These are phyloP conservation scores for Piloderma croceum DNA, from an alignment of 768 basidiomycete species.

Conservation along the genomic window DNA sequence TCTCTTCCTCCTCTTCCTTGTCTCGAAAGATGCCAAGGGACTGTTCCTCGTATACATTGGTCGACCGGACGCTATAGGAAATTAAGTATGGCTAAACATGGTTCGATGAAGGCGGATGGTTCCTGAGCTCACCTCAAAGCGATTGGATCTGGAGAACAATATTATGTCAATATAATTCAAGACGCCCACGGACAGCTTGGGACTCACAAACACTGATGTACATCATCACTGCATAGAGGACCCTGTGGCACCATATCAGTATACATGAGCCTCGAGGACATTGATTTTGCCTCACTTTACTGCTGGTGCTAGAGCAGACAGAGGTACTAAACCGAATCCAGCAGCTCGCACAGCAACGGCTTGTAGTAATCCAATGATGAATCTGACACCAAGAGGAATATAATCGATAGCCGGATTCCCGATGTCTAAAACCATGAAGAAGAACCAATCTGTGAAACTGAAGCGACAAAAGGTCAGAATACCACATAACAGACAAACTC, in stretches of 20 bases:
- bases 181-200: conserved; percentile 6
- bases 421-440: conserved; percentile 84
- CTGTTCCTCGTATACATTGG: conserved; percentile 90
- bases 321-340: conserved; percentile 74
- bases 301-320: conserved; percentile 78
- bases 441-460: conserved; percentile 83
- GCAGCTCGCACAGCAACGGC: conserved; percentile 78
- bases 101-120: background rate
- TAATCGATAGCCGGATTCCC: conserved; percentile 62
- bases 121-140: conserved; percentile 74
- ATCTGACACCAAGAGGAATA: conserved; percentile 65
- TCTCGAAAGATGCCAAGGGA: conserved; percentile 75
- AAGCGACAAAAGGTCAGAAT: background rate
- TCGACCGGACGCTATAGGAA: conserved; percentile 70
- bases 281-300: conserved; percentile 82
- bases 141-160: conserved; percentile 60
- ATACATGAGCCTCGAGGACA: conserved; percentile 1
- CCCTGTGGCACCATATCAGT: conserved; percentile 52
- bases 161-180: background rate
- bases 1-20: conserved; percentile 42
- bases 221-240: conserved; percentile 92
- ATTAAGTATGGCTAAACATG: background rate
- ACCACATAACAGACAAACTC: background rate
- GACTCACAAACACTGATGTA: conserved; percentile 75
- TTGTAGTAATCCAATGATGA: conserved; percentile 75